Base-by-base conservation (phyloP, 2,329 filamentous ascomycete genomes). In the Tolypocladium guangdongense region DNA sequence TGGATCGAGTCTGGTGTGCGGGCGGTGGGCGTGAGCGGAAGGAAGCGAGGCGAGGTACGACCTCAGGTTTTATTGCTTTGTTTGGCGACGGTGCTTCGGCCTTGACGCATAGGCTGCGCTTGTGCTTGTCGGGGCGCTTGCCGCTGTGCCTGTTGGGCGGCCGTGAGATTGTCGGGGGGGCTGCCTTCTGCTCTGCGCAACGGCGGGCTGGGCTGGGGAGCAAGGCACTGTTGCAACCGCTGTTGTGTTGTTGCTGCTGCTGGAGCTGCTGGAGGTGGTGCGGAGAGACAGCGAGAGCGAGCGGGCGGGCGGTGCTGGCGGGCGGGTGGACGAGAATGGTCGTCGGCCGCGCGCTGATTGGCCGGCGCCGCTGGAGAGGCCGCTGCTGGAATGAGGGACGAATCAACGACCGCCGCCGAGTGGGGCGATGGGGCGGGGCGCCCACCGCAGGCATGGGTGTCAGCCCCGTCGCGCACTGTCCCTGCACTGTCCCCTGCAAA, bases 1-100 rank as follows among this genome's bases (percentile, higher is more conserved):
- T 69, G 64, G 62, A 69, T 69, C 57, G 64, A 70, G 67, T 64
- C 65, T 68, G 66, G 67, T 67, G 59, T 60, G 60, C 59, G 58
- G 59, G 56, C 60, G 61, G 58, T 62, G 62, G 63, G 62, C 60
- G 61, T 58, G 61, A 50, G 61, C 64, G 65, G 64, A 66, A 67
- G 64, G 73, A 76, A 71, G 69, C 71, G 74, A 75, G 55, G 50
- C 50, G 50, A 57, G 49, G 48, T 49, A 52, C 54, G 52, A 53
- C 45, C 43, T 50, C 51, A 49, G 53, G 52, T 55, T 54, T 55
- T 52, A 55, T 56, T 56, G 50, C 51, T 52, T 51, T 54, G 46
- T 52, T 52, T 39, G 52, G 52, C 55, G 52, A 49, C 50, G 48
- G 24, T 47, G 37, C 55, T 52, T 53, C 53, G 53, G 53, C 55